Percentiles rank a stretch among this genome's conserved stretches.
Evolutionary conservation across 2,329 filamentous ascomycete genomes (phyloP).

Genomic region (Colletotrichum plurivorum): DNA sequence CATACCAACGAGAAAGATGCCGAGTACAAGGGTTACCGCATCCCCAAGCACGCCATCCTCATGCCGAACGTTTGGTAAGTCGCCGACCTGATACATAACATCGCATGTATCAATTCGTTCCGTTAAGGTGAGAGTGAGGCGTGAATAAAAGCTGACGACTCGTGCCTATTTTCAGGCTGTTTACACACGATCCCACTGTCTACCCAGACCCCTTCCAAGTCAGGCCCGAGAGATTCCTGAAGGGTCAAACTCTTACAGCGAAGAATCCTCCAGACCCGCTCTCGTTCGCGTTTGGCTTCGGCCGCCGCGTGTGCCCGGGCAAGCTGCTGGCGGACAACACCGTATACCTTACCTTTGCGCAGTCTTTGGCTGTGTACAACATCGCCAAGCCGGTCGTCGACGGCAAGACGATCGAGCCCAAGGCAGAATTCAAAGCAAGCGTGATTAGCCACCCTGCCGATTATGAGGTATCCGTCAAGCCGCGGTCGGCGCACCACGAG

Average conservation of each 20-base stretch:
- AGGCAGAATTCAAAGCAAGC: background rate
- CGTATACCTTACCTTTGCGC: slow-evolving; percentile 50
- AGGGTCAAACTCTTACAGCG: background rate
- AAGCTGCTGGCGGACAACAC: slow-evolving; percentile 38
- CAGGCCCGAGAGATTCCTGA: too few relatives aligned
- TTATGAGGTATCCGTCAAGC: background rate
- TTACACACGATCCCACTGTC: slow-evolving; percentile 73
- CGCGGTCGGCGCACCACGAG: slow-evolving; percentile 13
- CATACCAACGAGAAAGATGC: slow-evolving; percentile 50
- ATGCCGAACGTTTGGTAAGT: slow-evolving; percentile 45
- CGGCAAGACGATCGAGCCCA: slow-evolving; percentile 48
- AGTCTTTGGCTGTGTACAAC: slow-evolving; percentile 61
- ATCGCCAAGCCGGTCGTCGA: slow-evolving; percentile 51
- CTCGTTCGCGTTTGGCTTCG: slow-evolving; percentile 39
- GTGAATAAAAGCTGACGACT: too few relatives aligned
- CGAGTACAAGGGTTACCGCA: slow-evolving; percentile 23
- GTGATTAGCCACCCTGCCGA: slow-evolving; percentile 18
- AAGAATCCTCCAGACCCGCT: slow-evolving; percentile 29
- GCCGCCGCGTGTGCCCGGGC: slow-evolving; percentile 42
- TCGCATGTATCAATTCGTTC: too few relatives aligned
- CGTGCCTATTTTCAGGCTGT: slow-evolving; percentile 1
- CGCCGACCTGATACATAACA: too few relatives aligned
- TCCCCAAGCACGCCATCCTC: slow-evolving; percentile 28
- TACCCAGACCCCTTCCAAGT: slow-evolving; percentile 51
- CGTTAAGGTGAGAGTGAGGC: too few relatives aligned